Percentiles rank a stretch among this genome's conserved stretches.
Evolutionary conservation across 805 yeast genomes (phyloP).

Genomic region (Cyberlindnera nakhonratchasimensis): DNA sequence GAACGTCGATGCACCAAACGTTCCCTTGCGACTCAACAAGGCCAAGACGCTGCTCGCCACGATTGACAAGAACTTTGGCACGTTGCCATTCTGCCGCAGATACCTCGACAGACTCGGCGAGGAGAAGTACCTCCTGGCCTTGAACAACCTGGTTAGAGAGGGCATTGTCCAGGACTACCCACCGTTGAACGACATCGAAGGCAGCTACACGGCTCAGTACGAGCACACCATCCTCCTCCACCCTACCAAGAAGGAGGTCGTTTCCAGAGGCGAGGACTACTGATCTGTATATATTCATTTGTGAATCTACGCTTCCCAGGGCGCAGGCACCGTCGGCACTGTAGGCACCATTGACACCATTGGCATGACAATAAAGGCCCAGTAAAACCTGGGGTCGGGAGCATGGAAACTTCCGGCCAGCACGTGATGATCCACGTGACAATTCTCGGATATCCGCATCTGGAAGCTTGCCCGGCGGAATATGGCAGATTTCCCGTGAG

Average conservation of each 20-base stretch:
- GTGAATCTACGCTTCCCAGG: background rate
- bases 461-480: too few species aligned
- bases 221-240: slow-evolving; percentile 92
- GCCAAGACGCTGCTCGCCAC: slow-evolving; percentile 67
- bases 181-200: slow-evolving; percentile 79
- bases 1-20: slow-evolving; percentile 44
- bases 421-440: too few species aligned
- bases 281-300: slow-evolving; percentile 29
- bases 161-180: slow-evolving; percentile 94
- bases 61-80: slow-evolving; percentile 83
- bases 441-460: too few species aligned
- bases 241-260: slow-evolving; percentile 90
- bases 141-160: slow-evolving; percentile 77
- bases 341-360: too few species aligned
- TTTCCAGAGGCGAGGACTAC: slow-evolving; percentile 93
- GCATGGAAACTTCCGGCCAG: too few species aligned
- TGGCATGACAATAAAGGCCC: too few species aligned
- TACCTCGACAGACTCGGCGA: slow-evolving; percentile 90
- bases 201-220: slow-evolving; percentile 91
- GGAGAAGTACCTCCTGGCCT: slow-evolving; percentile 83
- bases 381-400: too few species aligned
- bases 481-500: too few species aligned
- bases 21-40: slow-evolving; percentile 55
- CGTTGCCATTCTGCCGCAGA: slow-evolving; percentile 95
- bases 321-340: too few species aligned